Evolutionary conservation across 116 monocot species (phyloP), one percentile per base, ranked within the genome.

Genomic region (Dioscorea cayenensis): DNA sequence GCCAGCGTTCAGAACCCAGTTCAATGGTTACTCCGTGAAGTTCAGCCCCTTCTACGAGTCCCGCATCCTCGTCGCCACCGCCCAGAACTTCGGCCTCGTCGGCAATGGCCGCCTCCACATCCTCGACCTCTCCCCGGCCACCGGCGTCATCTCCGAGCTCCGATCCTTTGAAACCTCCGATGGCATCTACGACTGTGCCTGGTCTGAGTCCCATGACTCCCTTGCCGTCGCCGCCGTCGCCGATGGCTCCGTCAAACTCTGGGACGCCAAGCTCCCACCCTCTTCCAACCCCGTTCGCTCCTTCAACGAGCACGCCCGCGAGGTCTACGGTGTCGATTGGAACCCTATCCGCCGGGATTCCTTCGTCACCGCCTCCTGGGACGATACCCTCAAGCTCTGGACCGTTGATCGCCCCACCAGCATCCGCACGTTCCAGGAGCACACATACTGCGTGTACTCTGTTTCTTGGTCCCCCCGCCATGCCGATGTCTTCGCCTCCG

Each of bases 21-120:
- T 91, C 87, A 83, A 84, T 76, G 94, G 99, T 20, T 94, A 89
- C 83, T 65, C 94, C 13, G 94, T 99, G 0, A 77, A 81, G 17
- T 99, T 99, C 87, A 94, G 94, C 85, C 99, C 99, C 23, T 99
- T 99, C 82, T 84, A 80, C 87, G 99, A 99, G 77, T 38, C 73
- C 32, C 91, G 94, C 10, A 67, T 99, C 23, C 78, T 90, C 14
- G 94, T 84, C 16, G 99, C 89, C 32, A 89, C 94, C 67, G 71
- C 94, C 60, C 99, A 99, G 80, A 89, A 94, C 82, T 99, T 87
- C 84, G 99, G 94, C 72, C 89, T 99, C 74, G 80, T 99, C 66
- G 99, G 99, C 67, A 99, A 99, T 87, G 94, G 94, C 73, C 91
- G 89, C 67, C 66, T 99, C 78, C 91, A 91, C 73, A 79, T 99